phyloP scores from a whole-genome alignment of 805 yeast species.

The Jamesozyma jinghongensis region DNA sequence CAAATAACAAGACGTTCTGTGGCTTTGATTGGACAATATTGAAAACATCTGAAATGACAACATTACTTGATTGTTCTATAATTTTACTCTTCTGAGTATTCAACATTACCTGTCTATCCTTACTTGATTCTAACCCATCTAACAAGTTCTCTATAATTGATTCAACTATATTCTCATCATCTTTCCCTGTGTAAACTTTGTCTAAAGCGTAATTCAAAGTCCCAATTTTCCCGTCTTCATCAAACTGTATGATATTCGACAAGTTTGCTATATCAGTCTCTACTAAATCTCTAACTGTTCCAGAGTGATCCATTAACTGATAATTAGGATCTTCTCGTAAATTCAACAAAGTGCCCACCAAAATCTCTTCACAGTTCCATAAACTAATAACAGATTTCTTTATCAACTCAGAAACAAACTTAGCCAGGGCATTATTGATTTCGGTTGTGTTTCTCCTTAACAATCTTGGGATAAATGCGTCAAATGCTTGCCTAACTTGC shows the following conservation, averaged over 20 bases:
- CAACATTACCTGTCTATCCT: neutral
- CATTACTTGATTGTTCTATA: constrained; percentile 16
- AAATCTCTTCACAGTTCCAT: constrained; percentile 12
- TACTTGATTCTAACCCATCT: constrained; percentile 1
- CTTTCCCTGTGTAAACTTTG: neutral
- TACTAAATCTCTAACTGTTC: constrained; percentile 5
- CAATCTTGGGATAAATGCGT: constrained; percentile 25
- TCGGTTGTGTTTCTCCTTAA: constrained; percentile 17
- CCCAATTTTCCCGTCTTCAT: constrained; percentile 7
- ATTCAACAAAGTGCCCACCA: constrained; percentile 11
- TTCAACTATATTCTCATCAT: neutral
- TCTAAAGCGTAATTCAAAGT: constrained; percentile 10
- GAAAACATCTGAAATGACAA: constrained; percentile 9
- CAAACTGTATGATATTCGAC: constrained; percentile 8
- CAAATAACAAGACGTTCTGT: constrained; percentile 1
- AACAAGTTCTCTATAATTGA: neutral
- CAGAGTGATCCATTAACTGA: constrained; percentile 5
- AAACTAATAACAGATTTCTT: constrained; percentile 13
- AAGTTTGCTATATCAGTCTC: constrained; percentile 4
- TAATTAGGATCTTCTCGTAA: constrained; percentile 8
- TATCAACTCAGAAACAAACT: constrained; percentile 11
- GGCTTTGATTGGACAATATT: neutral
- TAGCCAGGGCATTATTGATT: constrained; percentile 11
- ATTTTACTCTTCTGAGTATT: constrained; percentile 6
- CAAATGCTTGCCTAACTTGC: constrained; percentile 42